These are phyloP conservation scores for Solanum chmielewskii DNA, from an alignment of 257 asterid genomes.

Conservation along the genomic window DNA sequence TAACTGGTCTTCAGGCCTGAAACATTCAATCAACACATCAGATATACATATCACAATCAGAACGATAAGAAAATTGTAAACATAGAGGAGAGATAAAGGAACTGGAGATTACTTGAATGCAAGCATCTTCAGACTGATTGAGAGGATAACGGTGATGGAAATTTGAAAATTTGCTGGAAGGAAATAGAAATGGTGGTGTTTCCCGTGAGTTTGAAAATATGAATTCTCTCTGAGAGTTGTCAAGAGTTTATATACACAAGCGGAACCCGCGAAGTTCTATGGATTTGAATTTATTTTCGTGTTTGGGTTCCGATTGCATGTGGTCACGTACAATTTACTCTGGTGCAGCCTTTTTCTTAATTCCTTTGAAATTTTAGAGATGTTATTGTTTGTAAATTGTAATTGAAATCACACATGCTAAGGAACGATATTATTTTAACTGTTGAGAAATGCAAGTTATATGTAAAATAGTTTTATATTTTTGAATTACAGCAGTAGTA, in stretches of 20 bases:
- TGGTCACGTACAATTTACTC: neutral
- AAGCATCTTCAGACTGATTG: conserved; percentile 23
- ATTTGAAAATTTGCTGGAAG: conserved; percentile 5
- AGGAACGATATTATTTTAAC: neutral
- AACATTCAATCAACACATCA: conserved; percentile 4
- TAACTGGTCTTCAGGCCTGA: conserved; percentile 86
- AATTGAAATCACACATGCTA: neutral
- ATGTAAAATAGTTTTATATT: neutral
- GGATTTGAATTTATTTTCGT: neutral
- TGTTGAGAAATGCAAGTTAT: neutral
- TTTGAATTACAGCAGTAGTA: neutral
- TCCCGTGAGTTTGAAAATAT: conserved; percentile 18
- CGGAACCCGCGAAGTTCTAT: conserved; percentile 12
- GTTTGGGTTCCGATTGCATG: conserved; percentile 18
- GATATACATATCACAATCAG: neutral
- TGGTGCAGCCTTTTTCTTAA: neutral
- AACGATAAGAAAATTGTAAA: neutral
- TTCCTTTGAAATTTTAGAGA: neutral
- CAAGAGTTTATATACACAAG: neutral
- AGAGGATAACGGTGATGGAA: conserved; percentile 2
- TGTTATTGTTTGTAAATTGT: neutral
- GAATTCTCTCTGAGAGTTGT: neutral
- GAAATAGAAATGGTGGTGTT: neutral
- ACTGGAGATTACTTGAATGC: conserved; percentile 53
- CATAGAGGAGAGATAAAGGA: neutral